Evolutionary conservation across 495 filamentous ascomycete species (phyloP).

Genomic region (Polyplosphaeria fusca): DNA sequence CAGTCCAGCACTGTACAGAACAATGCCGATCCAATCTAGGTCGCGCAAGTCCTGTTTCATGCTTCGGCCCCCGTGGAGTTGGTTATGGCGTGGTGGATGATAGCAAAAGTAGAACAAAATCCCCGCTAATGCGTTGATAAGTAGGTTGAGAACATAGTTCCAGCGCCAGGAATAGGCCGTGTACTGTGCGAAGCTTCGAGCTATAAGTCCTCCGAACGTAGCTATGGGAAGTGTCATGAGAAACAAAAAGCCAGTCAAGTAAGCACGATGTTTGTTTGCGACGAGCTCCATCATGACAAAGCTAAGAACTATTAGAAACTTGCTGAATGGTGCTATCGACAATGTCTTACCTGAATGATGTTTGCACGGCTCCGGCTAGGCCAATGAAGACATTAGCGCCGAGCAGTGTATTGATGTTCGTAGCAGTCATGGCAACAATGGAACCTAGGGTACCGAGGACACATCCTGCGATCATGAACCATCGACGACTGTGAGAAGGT

Average conservation of each 20-base stretch:
- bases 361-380: constrained; percentile 13
- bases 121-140: constrained; percentile 12
- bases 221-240: constrained; percentile 10
- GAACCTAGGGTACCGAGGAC: constrained; percentile 28
- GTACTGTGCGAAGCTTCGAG: constrained; percentile 7
- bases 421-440: constrained; percentile 30
- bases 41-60: constrained; percentile 14
- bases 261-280: constrained; percentile 19
- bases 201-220: constrained; percentile 24
- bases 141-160: constrained; percentile 21
- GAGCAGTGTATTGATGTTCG: constrained; percentile 31
- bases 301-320: not conserved
- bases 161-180: constrained; percentile 15
- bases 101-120: constrained; percentile 30
- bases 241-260: constrained; percentile 9
- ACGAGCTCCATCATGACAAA: constrained; percentile 20
- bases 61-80: constrained; percentile 20
- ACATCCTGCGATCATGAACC: constrained; percentile 33
- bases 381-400: constrained; percentile 15
- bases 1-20: constrained; percentile 14
- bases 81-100: constrained; percentile 28
- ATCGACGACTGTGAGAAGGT: not conserved
- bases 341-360: constrained; percentile 7
- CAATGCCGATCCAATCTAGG: constrained; percentile 11
- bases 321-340: too few species aligned